Conservation (phyloP, 1,284 basidiomycete genomes). For the Cerioporus squamosus region DNA sequence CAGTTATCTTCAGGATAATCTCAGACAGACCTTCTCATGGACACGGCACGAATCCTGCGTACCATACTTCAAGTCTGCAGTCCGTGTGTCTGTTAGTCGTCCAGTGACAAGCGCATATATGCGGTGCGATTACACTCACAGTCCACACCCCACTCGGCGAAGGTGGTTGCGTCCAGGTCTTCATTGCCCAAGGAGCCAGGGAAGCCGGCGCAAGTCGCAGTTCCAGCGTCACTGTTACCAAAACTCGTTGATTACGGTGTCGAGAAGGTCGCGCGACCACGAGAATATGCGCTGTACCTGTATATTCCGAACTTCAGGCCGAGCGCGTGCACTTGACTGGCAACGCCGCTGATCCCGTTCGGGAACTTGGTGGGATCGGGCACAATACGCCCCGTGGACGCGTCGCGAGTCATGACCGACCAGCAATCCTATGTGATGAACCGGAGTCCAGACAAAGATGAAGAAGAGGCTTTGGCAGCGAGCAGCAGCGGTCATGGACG, state of each 20-base stretch:
- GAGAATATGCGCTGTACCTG: conserved; percentile 33
- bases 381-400: conserved; percentile 46
- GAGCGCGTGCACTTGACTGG: conserved; percentile 49
- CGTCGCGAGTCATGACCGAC: conserved; percentile 46
- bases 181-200: conserved; percentile 57
- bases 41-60: background rate
- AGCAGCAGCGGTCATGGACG: background rate
- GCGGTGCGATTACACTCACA: conserved; percentile 32
- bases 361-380: conserved; percentile 59
- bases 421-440: conserved; percentile 51
- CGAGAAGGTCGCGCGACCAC: too few species aligned
- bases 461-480: too few species aligned
- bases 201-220: conserved; percentile 53
- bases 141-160: conserved; percentile 57
- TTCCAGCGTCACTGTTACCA: conserved; percentile 53
- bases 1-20: conserved; percentile 48
- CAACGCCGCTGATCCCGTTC: conserved; percentile 50
- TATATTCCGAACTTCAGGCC: conserved; percentile 60
- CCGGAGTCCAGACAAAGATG: too few species aligned
- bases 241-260: background rate
- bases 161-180: conserved; percentile 52
- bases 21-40: background rate
- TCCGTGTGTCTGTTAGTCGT: background rate
- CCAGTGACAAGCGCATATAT: background rate
- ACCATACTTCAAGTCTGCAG: conserved; percentile 57